These are phyloP conservation scores for Colletotrichum kahawae DNA, from an alignment of 2,329 filamentous ascomycete species.

Conservation along the genomic window DNA sequence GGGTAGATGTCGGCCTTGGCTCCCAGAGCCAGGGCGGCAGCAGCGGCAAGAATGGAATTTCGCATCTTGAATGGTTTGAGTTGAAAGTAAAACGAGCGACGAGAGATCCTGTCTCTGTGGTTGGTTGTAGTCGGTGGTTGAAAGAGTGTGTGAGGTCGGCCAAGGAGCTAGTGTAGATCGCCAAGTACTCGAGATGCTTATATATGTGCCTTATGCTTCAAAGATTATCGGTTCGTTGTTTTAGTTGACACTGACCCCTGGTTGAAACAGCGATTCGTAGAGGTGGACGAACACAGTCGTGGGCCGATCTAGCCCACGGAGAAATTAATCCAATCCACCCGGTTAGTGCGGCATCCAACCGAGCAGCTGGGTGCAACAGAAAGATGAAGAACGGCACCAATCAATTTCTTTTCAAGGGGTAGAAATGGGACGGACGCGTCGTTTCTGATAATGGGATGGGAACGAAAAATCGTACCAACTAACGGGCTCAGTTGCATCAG, in stretches of 20 bases:
- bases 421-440: neutral
- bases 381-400: neutral
- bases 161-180: neutral
- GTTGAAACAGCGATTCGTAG: neutral
- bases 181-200: neutral
- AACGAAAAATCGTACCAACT: neutral
- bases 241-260: neutral
- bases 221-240: neutral
- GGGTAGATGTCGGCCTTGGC: slow-evolving; percentile 1
- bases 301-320: neutral
- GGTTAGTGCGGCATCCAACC: neutral
- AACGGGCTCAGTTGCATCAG: neutral
- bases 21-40: neutral
- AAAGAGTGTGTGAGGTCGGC: neutral
- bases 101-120: neutral
- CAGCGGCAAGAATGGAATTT: neutral
- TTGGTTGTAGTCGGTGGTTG: neutral
- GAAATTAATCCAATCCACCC: neutral
- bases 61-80: neutral
- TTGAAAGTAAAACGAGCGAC: neutral
- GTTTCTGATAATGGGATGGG: neutral
- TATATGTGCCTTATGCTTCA: neutral
- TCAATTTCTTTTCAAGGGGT: neutral
- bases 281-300: neutral
- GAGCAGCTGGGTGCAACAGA: neutral